phyloP scores from a whole-genome alignment of 768 basidiomycete species.

The Roridomyces roridus region DNA sequence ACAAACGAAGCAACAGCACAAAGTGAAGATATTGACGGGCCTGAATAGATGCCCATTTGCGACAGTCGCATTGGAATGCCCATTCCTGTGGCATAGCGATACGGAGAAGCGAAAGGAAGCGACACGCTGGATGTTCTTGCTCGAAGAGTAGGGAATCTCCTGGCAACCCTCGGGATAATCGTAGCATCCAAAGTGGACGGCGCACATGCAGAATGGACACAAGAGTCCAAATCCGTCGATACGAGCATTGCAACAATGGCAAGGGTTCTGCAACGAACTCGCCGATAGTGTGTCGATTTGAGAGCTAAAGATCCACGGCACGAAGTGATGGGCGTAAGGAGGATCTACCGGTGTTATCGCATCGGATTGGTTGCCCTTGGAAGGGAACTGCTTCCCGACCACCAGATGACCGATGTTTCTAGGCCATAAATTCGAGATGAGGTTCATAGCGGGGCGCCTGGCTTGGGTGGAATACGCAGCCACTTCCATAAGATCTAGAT shows the following conservation, averaged over 20 bases:
- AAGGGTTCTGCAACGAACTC: slow-evolving; percentile 48
- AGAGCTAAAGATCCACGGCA: slow-evolving; percentile 64
- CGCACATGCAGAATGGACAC: slow-evolving; percentile 73
- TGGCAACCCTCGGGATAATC: slow-evolving; percentile 70
- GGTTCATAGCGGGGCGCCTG: slow-evolving; percentile 57
- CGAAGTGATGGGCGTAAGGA: slow-evolving; percentile 65
- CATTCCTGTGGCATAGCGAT: slow-evolving; percentile 40
- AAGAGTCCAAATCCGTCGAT: slow-evolving; percentile 75
- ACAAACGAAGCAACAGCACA: slow-evolving; percentile 75
- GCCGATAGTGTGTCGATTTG: slow-evolving; percentile 31
- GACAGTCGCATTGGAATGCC: slow-evolving; percentile 22
- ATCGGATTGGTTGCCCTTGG: slow-evolving; percentile 28
- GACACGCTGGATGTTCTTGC: slow-evolving; percentile 56
- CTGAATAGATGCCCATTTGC: slow-evolving; percentile 58
- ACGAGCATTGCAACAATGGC: slow-evolving; percentile 58
- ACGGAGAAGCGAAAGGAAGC: slow-evolving; percentile 69
- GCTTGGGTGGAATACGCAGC: slow-evolving; percentile 70
- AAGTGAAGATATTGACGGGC: slow-evolving; percentile 70
- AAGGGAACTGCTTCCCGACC: slow-evolving; percentile 60
- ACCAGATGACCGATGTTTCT: slow-evolving; percentile 69
- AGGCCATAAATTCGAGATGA: slow-evolving; percentile 72
- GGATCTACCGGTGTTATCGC: slow-evolving; percentile 32
- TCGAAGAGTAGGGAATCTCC: slow-evolving; percentile 57
- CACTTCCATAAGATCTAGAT: slow-evolving; percentile 74
- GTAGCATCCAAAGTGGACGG: slow-evolving; percentile 82